These are phyloP conservation scores for Ceratocystis smalleyi DNA, from an alignment of 2,329 filamentous ascomycete genomes.

Conservation along the genomic window DNA sequence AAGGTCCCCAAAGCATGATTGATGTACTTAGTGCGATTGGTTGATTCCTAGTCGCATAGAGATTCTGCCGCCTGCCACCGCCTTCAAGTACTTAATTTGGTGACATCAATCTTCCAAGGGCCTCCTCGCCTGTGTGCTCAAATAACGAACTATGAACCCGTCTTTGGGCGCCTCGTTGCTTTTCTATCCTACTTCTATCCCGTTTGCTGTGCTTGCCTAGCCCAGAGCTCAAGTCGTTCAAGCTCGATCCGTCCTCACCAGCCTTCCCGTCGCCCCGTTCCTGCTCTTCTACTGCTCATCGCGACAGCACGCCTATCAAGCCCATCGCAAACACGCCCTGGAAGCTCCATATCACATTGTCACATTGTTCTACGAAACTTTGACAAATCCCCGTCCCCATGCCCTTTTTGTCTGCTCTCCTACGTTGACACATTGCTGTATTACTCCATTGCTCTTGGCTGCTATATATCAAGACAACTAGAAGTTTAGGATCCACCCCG, in stretches of 20 bases:
- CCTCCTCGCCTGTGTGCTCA: neutral
- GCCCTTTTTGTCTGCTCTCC: neutral
- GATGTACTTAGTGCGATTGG: no score
- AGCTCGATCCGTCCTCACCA: neutral
- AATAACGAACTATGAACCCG: neutral
- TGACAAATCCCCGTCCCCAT: neutral
- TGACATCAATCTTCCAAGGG: slow-evolving; percentile 10
- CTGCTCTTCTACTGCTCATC: neutral
- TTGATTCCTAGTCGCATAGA: slow-evolving; percentile 3
- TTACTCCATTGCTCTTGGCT: neutral
- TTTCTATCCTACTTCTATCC: no score
- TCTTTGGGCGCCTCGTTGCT: neutral
- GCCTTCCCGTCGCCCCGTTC: neutral
- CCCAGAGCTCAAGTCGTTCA: neutral
- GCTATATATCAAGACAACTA: neutral
- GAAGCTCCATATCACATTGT: neutral
- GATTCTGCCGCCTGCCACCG: slow-evolving; percentile 3
- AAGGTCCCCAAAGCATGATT: no score
- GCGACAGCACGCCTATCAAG: neutral
- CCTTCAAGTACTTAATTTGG: slow-evolving; percentile 3
- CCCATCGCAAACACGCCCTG: neutral
- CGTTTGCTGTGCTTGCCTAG: neutral
- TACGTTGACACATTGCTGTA: neutral
- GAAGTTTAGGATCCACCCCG: neutral
- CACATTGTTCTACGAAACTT: neutral